phyloP scores from a whole-genome alignment of 2,329 filamentous ascomycete species.

The Fusarium sp. region DNA sequence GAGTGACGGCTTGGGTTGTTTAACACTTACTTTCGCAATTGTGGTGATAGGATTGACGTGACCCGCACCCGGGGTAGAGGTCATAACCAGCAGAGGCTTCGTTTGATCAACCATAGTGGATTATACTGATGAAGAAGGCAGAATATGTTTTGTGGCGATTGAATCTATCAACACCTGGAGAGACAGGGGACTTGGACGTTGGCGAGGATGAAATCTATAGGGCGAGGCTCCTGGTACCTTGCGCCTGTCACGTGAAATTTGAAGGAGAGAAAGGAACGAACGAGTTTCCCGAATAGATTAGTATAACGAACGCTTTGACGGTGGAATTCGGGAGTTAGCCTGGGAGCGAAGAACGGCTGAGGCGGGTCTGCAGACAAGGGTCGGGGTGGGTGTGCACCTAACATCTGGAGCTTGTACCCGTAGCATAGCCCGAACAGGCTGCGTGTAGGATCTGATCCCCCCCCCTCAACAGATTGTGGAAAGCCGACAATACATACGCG shows the following conservation, averaged over 20 bases:
- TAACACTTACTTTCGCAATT: constrained; percentile 3
- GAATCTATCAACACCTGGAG: too few relatives aligned
- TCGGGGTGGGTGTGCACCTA: too few relatives aligned
- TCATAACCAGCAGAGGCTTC: constrained; percentile 7
- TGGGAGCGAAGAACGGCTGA: too few relatives aligned
- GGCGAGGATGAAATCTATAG: neutral
- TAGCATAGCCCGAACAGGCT: too few relatives aligned
- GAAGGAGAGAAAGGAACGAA: neutral
- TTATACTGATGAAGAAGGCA: neutral
- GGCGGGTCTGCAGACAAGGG: too few relatives aligned
- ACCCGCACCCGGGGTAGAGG: constrained; percentile 2
- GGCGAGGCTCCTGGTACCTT: neutral
- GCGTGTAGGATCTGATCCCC: too few relatives aligned
- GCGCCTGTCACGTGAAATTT: neutral
- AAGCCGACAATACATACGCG: too few relatives aligned
- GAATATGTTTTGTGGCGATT: too few relatives aligned
- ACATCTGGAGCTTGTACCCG: too few relatives aligned
- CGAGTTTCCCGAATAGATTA: neutral
- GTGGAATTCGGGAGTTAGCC: too few relatives aligned
- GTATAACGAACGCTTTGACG: too few relatives aligned
- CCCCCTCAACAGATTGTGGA: too few relatives aligned
- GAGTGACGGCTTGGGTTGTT: neutral
- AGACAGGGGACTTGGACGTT: neutral
- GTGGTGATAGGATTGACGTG: constrained; percentile 18
- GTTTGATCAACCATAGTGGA: neutral